A percentile compares a stretch with the other conserved stretches of the same genome.
These are phyloP conservation scores for Lipomyces chichibuensis DNA, from an alignment of 805 yeast species.

Conservation along the genomic window DNA sequence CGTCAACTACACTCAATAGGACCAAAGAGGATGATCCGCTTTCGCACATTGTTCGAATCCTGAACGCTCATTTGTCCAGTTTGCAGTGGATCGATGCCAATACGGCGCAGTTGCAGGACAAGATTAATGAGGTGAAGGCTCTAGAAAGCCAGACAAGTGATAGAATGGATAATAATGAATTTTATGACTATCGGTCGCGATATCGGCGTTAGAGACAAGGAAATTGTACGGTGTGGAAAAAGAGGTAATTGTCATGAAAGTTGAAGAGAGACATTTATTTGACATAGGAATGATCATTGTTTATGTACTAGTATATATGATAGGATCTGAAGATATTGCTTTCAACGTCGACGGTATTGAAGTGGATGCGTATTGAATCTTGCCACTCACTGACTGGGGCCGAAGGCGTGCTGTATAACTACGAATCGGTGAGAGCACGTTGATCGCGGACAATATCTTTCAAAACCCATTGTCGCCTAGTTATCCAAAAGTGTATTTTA, in stretches of 20 bases:
- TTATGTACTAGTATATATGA: too few species aligned
- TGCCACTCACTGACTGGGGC: too few species aligned
- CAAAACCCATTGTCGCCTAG: too few species aligned
- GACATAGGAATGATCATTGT: not conserved
- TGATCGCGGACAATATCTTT: too few species aligned
- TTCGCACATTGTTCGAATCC: conserved; percentile 65
- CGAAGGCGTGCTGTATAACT: too few species aligned
- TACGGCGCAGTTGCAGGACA: conserved; percentile 67
- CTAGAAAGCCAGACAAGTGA: conserved; percentile 31
- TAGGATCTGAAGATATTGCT: too few species aligned
- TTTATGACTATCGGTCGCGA: conserved; percentile 7
- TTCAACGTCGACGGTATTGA: too few species aligned
- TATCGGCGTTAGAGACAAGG: conserved; percentile 4
- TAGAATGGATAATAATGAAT: conserved; percentile 6
- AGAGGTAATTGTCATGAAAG: not conserved
- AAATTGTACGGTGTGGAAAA: not conserved
- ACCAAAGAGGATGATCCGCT: conserved; percentile 54
- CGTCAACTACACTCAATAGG: conserved; percentile 41
- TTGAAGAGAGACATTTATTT: not conserved
- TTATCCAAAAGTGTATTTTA: too few species aligned
- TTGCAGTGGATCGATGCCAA: conserved; percentile 82
- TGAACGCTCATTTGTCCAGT: conserved; percentile 88
- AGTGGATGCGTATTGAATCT: too few species aligned
- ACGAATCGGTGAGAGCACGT: too few species aligned
- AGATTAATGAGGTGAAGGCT: conserved; percentile 51